Conservation (phyloP, 768 basidiomycete genomes). For the Auricularia sp. region DNA sequence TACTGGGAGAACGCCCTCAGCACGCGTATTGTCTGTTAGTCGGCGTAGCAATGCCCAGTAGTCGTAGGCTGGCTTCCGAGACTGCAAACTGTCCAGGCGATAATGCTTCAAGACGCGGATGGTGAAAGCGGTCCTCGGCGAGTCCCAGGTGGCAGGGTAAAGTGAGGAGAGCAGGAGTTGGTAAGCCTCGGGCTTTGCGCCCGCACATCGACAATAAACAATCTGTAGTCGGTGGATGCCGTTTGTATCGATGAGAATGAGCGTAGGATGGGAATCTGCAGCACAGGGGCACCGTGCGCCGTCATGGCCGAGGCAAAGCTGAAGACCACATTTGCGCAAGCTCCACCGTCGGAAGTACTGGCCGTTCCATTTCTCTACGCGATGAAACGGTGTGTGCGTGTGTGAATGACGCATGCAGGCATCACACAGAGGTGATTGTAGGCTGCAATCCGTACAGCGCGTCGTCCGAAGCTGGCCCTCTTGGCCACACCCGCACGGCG, state of each 20-base stretch:
- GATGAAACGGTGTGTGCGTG: neutral
- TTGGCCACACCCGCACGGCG: neutral
- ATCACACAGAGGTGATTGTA: neutral
- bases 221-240: neutral
- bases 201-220: neutral
- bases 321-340: neutral
- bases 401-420: neutral
- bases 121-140: neutral
- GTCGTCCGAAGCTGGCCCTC: neutral
- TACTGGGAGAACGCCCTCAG: neutral
- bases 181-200: neutral
- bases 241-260: neutral
- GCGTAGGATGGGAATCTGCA: neutral
- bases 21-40: neutral
- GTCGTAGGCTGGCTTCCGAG: neutral
- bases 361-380: neutral
- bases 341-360: neutral
- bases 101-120: neutral
- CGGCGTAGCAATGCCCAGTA: neutral
- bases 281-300: neutral
- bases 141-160: neutral
- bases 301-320: neutral
- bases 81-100: neutral
- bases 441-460: neutral
- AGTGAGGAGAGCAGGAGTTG: neutral